Evolutionary conservation across 352 stramenopile species (phyloP), one percentile per base, ranked within the genome.

Genomic region (Pythium monospermum): DNA sequence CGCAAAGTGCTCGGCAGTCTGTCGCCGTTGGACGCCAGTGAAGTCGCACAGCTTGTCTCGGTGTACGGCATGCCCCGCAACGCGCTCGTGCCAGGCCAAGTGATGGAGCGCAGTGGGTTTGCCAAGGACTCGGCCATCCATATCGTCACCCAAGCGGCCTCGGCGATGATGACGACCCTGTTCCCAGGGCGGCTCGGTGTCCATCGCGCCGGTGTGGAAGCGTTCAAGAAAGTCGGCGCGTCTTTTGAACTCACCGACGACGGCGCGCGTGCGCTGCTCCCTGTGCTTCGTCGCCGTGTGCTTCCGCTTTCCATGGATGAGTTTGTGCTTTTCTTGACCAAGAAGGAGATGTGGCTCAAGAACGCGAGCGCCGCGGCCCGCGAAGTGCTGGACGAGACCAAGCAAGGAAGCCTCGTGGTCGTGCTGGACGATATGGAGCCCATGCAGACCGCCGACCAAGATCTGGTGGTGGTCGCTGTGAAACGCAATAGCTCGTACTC

Each of bases 401-500:
- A 48, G 2, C 77, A 91, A 21, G 81, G 81, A 12, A 86, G 69
- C 42, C 46, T 91, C 31, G 68, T 73, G 12, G 67, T 91, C 16
- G 69, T 71, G n/a, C 57, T 91, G 36, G 78, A 91, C 60, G 81
- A 91, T 51, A 87, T 86, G 73, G 77, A 91, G 56, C 81, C 81
- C 3, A 64, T 83, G 3, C 81, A 91, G 49, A 91, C 81, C 4
- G 71, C 66, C 7, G 81, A 91, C 50, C 68, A 68, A 42, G 81
- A 91, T 42, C 74, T 91, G 27, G 63, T 81, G 53, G 51, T 91
- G 19, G 63, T 78, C 1, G 72, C 72, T 19, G 64, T 60, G 18
- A 91, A 88, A 56, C 76, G 81, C 43, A 73, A 89, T 61, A 88
- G 72, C 36, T 91, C 81, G 36, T 87, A 85, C 65, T 87, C 81